phyloP scores from a whole-genome alignment of 441 rosid genomes.

The Euphorbia schlechtendalii region DNA sequence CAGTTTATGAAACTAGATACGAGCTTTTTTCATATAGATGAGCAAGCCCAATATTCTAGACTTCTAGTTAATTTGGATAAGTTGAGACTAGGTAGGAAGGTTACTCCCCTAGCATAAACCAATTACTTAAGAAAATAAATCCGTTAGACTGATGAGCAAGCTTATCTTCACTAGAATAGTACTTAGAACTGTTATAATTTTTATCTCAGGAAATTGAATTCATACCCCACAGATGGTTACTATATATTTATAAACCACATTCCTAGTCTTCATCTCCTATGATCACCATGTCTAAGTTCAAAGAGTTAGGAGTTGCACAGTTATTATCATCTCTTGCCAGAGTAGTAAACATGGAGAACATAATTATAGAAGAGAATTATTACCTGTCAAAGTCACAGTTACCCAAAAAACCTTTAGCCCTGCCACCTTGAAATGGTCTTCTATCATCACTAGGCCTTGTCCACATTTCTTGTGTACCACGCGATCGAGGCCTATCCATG shows the following conservation, averaged over 20 bases:
- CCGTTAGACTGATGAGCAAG: too few relatives aligned
- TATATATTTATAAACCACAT: not conserved
- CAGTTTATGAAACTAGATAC: too few relatives aligned
- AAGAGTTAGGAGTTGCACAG: not conserved
- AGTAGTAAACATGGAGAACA: not conserved
- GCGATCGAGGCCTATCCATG: slow-evolving; percentile 80
- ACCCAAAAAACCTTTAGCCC: slow-evolving; percentile 71
- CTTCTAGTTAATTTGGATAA: not conserved
- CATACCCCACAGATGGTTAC: not conserved
- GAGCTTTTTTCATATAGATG: too few relatives aligned
- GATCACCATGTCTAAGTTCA: not conserved
- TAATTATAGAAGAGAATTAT: slow-evolving; percentile 10
- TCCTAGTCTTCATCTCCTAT: not conserved
- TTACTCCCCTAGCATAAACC: not conserved
- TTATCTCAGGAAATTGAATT: too few relatives aligned
- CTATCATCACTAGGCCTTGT: slow-evolving; percentile 63
- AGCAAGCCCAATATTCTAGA: too few relatives aligned
- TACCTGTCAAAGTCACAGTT: slow-evolving; percentile 74
- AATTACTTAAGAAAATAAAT: not conserved
- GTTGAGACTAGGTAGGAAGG: not conserved
- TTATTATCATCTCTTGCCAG: not conserved
- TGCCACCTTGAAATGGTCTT: slow-evolving; percentile 74
- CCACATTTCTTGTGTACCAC: slow-evolving; percentile 64
- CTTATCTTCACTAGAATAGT: too few relatives aligned
- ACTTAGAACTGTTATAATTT: too few relatives aligned